These are phyloP conservation scores for Argentina anserina DNA, from an alignment of 306 rosid species.

Conservation along the genomic window DNA sequence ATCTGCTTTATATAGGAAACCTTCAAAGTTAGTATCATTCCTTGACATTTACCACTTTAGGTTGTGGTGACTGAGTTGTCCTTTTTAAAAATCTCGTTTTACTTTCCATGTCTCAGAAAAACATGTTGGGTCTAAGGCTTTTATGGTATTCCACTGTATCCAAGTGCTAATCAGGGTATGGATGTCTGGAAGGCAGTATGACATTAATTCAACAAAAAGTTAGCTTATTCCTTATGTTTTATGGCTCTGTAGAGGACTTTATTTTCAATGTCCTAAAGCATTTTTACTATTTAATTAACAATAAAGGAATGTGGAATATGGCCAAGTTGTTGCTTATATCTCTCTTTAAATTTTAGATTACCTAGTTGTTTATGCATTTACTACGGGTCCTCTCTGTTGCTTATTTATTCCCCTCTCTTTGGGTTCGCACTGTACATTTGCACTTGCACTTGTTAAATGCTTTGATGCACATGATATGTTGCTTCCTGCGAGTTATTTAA, in stretches of 20 bases:
- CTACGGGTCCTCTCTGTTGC: background rate
- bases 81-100: background rate
- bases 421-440: background rate
- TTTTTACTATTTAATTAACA: background rate
- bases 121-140: background rate
- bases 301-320: background rate
- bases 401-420: background rate
- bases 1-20: background rate
- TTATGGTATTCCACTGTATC: background rate
- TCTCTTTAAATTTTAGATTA: slow-evolving; percentile 5
- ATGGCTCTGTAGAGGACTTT: background rate
- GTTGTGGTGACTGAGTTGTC: background rate
- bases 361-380: background rate
- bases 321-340: background rate
- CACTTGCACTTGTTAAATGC: background rate
- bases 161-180: background rate
- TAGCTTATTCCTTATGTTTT: background rate
- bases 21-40: background rate
- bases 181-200: background rate
- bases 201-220: background rate
- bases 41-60: slow-evolving; percentile 1
- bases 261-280: no score
- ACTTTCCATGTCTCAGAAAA: background rate
- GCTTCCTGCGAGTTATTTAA: slow-evolving; percentile 17
- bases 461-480: slow-evolving; percentile 2